phyloP scores from a whole-genome alignment of 2,329 filamentous ascomycete genomes.

The Pyrenophora graminea region DNA sequence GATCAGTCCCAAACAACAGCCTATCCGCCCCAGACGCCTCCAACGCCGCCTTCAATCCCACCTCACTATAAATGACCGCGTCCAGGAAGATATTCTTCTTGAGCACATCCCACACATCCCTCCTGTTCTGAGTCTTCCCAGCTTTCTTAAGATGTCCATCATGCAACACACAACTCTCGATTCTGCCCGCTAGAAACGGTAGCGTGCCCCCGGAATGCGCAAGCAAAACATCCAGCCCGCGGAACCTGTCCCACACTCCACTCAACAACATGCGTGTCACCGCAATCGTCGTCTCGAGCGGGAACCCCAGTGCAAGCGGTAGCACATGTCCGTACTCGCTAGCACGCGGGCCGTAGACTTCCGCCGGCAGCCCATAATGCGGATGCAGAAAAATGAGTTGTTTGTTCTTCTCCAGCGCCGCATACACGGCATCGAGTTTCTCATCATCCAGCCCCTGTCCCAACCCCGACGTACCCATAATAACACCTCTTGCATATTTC shows the following conservation, averaged over 20 bases:
- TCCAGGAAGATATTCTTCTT: slow-evolving; percentile 84
- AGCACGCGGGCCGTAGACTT: slow-evolving; percentile 75
- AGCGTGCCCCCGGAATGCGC: slow-evolving; percentile 89
- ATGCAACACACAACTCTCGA: slow-evolving; percentile 85
- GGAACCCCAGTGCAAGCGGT: slow-evolving; percentile 83
- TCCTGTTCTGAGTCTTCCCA: slow-evolving; percentile 62
- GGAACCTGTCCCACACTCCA: slow-evolving; percentile 79
- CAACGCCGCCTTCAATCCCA: slow-evolving; percentile 72
- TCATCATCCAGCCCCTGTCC: slow-evolving; percentile 81
- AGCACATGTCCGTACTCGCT: slow-evolving; percentile 85
- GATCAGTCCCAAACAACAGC: slow-evolving; percentile 79
- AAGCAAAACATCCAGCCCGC: slow-evolving; percentile 71
- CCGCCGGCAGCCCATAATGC: slow-evolving; percentile 83
- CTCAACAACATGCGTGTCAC: slow-evolving; percentile 85
- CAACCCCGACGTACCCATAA: slow-evolving; percentile 82
- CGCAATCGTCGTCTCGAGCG: slow-evolving; percentile 90
- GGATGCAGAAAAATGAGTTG: slow-evolving; percentile 84
- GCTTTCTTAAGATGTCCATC: slow-evolving; percentile 73
- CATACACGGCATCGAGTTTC: slow-evolving; percentile 71
- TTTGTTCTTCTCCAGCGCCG: slow-evolving; percentile 65
- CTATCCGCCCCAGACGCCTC: slow-evolving; percentile 69
- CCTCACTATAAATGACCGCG: slow-evolving; percentile 79
- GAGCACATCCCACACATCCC: slow-evolving; percentile 66
- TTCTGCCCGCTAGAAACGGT: slow-evolving; percentile 83
- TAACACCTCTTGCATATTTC: slow-evolving; percentile 77